Conservation (phyloP, 805 yeast genomes). For the Jamesozyma spencerorum region DNA sequence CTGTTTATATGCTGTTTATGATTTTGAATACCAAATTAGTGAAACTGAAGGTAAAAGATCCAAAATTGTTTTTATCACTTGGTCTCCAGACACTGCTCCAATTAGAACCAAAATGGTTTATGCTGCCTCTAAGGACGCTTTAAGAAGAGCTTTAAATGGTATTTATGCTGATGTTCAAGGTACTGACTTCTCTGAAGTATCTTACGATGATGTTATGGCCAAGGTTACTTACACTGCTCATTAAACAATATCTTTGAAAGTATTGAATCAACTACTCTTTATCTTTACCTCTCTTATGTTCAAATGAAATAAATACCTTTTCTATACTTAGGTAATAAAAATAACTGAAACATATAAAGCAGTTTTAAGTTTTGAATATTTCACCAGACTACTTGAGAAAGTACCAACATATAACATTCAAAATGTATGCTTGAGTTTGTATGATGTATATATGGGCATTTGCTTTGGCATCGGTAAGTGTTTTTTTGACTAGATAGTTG, state of each 20-base stretch:
- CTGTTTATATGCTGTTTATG: conserved; percentile 93
- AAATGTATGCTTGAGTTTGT: no score
- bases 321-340: no score
- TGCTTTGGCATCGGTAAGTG: no score
- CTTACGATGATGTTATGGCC: conserved; percentile 86
- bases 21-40: conserved; percentile 87
- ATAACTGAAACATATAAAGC: no score
- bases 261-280: no score
- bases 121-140: conserved; percentile 96
- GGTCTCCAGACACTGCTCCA: conserved; percentile 98
- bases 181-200: conserved; percentile 94
- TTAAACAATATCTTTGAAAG: neutral
- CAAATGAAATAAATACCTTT: no score
- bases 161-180: conserved; percentile 93
- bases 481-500: no score
- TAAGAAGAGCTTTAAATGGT: conserved; percentile 95
- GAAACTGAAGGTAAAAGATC: conserved; percentile 92
- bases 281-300: no score
- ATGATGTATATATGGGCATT: no score
- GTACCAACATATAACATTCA: no score
- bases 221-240: conserved; percentile 39
- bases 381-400: no score
- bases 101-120: conserved; percentile 95
- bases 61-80: conserved; percentile 61
- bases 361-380: no score